Evolutionary conservation across 805 yeast genomes (phyloP), one percentile per base, ranked within the genome.

Genomic region (Cyberlindnera suaveolens): DNA sequence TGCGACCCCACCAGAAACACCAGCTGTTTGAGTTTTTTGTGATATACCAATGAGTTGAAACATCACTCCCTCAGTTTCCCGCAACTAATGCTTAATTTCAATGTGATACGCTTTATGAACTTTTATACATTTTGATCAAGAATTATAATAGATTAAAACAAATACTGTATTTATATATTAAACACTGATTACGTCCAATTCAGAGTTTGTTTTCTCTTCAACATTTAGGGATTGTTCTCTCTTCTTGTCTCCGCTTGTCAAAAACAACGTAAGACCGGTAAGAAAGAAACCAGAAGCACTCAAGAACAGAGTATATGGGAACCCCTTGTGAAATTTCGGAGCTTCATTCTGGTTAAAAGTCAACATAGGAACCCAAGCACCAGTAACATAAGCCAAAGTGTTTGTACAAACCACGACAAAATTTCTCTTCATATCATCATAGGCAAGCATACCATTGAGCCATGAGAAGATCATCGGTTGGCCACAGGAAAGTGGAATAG

Each of bases 391-490:
- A 1, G 73, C 70, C 43, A 69, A 47, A 14, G 65, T 64, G 47
- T 71, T 69, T 31, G 73, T 70, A 4, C 57, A 41, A 8, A 64
- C 71, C n/a, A 70, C 68, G 5, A 65, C 60, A 32, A 66, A 57
- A 39, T 59, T 61, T 33, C 71, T 46, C 48, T 58, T 57, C 54
- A 52, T 47, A 42, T 60, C 63, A 37, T 60, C 60, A 29, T 49
- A 42, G 29, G 64, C 61, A 23, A 77, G 54, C 18, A 71, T 51
- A 30, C 75, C 62, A 50, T 77, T 77, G 32, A 75, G 67, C 82
- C 82, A 77, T 4, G 78, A 64, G 43, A 68, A 76, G n/a, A 76
- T 71, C 47, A 71, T 69, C 4, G 80, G 80, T 60, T 74, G 80
- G 3, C 78, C 81, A 71, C 70, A 71, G 5, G 72, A 53, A 0